Percentiles rank a stretch among this genome's conserved stretches.
These are phyloP conservation scores for Xylaria curta DNA, from an alignment of 495 filamentous ascomycete species.

Conservation along the genomic window DNA sequence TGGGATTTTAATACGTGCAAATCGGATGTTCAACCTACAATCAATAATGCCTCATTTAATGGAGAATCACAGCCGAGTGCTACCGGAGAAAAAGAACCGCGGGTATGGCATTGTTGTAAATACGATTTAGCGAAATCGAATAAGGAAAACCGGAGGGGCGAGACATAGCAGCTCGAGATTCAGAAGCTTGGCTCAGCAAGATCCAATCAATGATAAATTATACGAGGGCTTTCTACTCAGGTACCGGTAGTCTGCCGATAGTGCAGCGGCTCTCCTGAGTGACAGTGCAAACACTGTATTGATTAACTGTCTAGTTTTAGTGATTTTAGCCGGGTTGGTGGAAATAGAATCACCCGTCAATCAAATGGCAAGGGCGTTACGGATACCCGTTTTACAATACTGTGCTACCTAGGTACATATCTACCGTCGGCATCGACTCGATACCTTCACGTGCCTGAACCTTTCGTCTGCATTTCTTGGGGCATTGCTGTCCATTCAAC, in stretches of 20 bases:
- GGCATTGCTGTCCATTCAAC: conserved; percentile 8
- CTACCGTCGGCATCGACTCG: neutral
- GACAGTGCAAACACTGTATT: neutral
- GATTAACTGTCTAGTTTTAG: neutral
- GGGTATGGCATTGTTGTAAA: neutral
- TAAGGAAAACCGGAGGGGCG: neutral
- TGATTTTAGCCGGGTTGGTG: neutral
- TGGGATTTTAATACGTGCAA: neutral
- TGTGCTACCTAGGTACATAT: neutral
- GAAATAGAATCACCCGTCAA: conserved; percentile 18
- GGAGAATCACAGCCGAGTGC: neutral
- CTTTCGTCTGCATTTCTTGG: neutral
- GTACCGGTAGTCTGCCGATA: too few relatives aligned
- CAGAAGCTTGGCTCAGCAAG: neutral
- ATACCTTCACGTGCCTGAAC: neutral
- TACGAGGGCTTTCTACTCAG: too few relatives aligned
- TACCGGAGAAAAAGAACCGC: neutral
- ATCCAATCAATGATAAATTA: neutral
- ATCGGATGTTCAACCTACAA: neutral
- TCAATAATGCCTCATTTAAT: conserved; percentile 20
- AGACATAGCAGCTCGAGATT: neutral
- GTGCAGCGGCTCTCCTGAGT: too few relatives aligned
- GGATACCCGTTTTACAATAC: neutral
- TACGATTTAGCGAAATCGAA: neutral
- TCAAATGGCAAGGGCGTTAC: neutral